Base-by-base conservation (phyloP, 2,329 filamentous ascomycete genomes). In the Colletotrichum sp. region DNA sequence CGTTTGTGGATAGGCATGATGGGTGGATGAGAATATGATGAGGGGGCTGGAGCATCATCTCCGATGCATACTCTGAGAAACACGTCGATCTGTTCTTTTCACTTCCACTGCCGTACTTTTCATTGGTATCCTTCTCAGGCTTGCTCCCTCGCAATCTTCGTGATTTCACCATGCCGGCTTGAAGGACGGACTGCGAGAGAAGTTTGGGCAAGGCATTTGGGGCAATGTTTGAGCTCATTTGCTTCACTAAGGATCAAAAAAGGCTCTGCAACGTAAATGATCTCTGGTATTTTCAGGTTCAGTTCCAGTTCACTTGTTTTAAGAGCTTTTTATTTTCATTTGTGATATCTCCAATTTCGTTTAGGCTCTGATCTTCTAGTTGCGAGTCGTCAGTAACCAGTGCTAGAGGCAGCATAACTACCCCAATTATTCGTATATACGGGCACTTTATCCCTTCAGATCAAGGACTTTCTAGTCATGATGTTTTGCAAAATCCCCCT, bases 171-270 rank as follows among this genome's bases (percentile, higher is more conserved):
- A 48, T 13, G 6, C 11, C 19, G 1, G 44, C 3, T 22, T 22
- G n/a, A 22, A 4, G 44, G n/a, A 22, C 3, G 9, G 44, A 22
- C 0, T 12, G 6, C n/a, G n/a, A 48, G 11, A 13, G 0, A 7
- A 48, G 44, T 22, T 48, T 7, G 9, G 44, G 44, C n/a, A 7
- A 2, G n/a, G 11, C 44, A 3, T 48, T 22, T 13, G 2, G 11
- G 44, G n/a, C 2, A 2, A n/a, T 2, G 39, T 3, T 2, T 12
- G 9, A 48, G 19, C 19, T 48, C 1, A n/a, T 44, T 2, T 44
- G 16, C 16, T 19, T 44, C 36, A 44, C 36, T 16, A 16, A 39
- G 15, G 16, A 39, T 39, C 15, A 16, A 39, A 39, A 16, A 16
- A 15, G 15, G 3, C 15, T 36, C 34, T 36, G 13, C 7, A 16